Conservation (phyloP, 1,139 yeast species). For the Hyphopichia fennica region DNA sequence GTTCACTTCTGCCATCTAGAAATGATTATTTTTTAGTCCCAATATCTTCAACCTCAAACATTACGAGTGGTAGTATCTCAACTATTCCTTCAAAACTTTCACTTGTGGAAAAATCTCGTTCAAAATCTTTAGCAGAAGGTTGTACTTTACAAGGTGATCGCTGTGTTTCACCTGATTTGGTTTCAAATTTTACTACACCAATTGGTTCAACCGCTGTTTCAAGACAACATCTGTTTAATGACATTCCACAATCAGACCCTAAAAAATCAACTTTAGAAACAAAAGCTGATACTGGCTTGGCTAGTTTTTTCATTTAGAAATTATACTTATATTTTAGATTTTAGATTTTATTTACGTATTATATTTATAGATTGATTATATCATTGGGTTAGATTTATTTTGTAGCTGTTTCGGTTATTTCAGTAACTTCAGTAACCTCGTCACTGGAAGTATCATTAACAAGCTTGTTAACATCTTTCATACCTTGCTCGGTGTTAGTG, state of each 20-base stretch:
- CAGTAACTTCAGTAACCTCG: neutral
- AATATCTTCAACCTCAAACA: neutral
- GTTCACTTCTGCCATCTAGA: conserved; percentile 7
- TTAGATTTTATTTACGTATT: neutral
- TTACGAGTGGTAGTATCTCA: conserved; percentile 1
- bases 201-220: conserved; percentile 13
- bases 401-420: too few relatives aligned
- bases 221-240: conserved; percentile 12
- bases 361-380: too few relatives aligned
- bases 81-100: conserved; percentile 8
- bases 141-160: conserved; percentile 27
- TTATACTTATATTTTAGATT: neutral
- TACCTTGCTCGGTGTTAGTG: conserved; percentile 37
- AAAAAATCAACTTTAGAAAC: neutral
- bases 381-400: too few relatives aligned
- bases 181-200: conserved; percentile 30
- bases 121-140: conserved; percentile 15
- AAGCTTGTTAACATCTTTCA: conserved; percentile 22
- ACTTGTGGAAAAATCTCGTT: conserved; percentile 13
- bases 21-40: neutral
- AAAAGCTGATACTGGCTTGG: conserved; percentile 5
- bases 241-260: neutral
- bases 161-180: conserved; percentile 30
- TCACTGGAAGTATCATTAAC: neutral
- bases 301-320: conserved; percentile 1